A percentile compares a stretch with the other conserved stretches of the same genome.
phyloP scores from a whole-genome alignment of 208 protist genomes.

The Plasmodiophora brassicae region DNA sequence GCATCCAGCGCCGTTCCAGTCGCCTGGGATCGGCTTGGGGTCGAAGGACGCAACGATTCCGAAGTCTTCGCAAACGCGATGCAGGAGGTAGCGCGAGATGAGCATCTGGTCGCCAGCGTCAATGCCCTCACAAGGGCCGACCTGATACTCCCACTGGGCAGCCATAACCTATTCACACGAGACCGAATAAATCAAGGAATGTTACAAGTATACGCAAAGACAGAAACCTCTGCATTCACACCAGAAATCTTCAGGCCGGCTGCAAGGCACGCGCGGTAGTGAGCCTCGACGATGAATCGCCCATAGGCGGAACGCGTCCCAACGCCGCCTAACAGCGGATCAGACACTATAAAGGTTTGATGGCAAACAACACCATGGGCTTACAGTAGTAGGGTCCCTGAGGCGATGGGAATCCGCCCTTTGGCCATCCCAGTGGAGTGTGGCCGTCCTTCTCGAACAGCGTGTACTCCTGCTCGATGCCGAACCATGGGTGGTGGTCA shows the following conservation, averaged over 20 bases:
- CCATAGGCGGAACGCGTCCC: slow-evolving; percentile 68
- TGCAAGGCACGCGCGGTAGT: slow-evolving; percentile 68
- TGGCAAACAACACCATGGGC: slow-evolving; percentile 37
- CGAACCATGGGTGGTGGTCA: slow-evolving; percentile 72
- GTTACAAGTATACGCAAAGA: not conserved
- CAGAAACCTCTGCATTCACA: slow-evolving; percentile 81
- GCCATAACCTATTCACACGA: slow-evolving; percentile 69
- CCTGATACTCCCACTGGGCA: slow-evolving; percentile 94
- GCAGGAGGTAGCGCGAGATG: slow-evolving; percentile 51
- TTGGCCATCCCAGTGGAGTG: slow-evolving; percentile 54
- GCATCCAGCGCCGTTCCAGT: slow-evolving; percentile 93
- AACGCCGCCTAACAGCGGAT: not conserved
- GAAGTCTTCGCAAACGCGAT: slow-evolving; percentile 66
- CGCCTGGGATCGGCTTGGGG: slow-evolving; percentile 85
- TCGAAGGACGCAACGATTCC: slow-evolving; percentile 67
- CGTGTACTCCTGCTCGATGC: slow-evolving; percentile 79
- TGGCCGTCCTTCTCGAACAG: slow-evolving; percentile 59
- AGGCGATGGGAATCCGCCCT: slow-evolving; percentile 77
- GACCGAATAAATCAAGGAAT: not conserved
- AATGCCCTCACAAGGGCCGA: slow-evolving; percentile 77
- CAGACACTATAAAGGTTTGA: not conserved
- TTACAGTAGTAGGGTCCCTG: slow-evolving; percentile 94
- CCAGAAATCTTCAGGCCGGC: slow-evolving; percentile 72
- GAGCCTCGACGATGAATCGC: slow-evolving; percentile 72
- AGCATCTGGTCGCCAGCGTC: slow-evolving; percentile 85